Evolutionary conservation across 371 early-diverging fungal species (phyloP), one percentile per base, ranked within the genome.

Genomic region (Parasitella parasitica): DNA sequence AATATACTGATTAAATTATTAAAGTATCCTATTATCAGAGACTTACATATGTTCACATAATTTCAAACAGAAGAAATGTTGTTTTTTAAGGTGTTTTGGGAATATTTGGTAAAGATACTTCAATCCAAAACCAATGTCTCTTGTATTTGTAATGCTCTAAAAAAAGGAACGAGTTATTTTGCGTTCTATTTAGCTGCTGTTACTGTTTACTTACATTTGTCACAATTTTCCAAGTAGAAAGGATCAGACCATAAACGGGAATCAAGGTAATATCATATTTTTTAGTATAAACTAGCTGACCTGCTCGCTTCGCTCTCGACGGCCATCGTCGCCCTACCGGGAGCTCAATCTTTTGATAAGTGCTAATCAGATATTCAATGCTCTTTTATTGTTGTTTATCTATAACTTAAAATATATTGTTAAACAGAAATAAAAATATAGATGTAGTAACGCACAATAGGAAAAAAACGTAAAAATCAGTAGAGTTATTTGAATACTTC

Each of bases 21-120:
- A 51, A 58, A 59, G 51, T 51, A 51, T 59, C 39, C 51, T 51
- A 37, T 59, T 51, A 51, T 59, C 59, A 59, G 51, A 59, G 59
- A 51, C 59, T 59, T 59, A 59, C 59, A 59, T 59, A 37, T 59
- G 59, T 38, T 59, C 51, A 49, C 51, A 37, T 50, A 59, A 51
- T 51, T 52, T 60, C 22, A 52, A 60, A 52, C 60, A 60, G 32
- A 60, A 60, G 39, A 60, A 51, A 41, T 60, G 53, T 15, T 60
- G 60, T 53, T 51, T 51, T 52, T 60, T 52, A 38, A 53, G 53
- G 43, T 57, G 46, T 46, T 57, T 57, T 46, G 46, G 46, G 46
- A 46, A 57, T 32, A 57, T 57, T 46, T 46, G 60, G 41, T 60
- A 60, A 52, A 60, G 41, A 60, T 60, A 60, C 53, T 52, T 52